Percentiles rank a stretch among this genome's conserved stretches.
phyloP scores from a whole-genome alignment of 371 early-diverging fungal species.

The Globomyces sp. region DNA sequence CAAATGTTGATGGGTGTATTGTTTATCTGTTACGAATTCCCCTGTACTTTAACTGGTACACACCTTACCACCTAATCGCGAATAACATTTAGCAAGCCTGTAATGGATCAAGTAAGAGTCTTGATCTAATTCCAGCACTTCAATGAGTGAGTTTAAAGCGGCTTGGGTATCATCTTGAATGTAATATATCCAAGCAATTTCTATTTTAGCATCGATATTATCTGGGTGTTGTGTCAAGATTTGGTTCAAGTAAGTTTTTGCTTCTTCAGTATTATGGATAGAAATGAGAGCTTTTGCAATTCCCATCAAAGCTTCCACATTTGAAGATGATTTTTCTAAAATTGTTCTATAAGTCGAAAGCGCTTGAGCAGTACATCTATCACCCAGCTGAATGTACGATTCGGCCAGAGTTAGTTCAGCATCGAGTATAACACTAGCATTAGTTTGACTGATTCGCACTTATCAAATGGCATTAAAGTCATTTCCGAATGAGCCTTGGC shows the following conservation, averaged over 20 bases:
- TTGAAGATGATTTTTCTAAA: slow-evolving; percentile 22
- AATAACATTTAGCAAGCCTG: slow-evolving; percentile 74
- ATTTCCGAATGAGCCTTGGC: slow-evolving; percentile 17
- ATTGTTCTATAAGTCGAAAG: slow-evolving; percentile 11
- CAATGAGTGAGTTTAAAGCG: slow-evolving; percentile 55
- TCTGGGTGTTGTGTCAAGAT: slow-evolving; percentile 48
- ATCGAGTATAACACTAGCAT: background rate
- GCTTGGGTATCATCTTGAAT: slow-evolving; percentile 49
- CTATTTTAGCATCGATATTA: slow-evolving; percentile 47
- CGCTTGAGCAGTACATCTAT: background rate
- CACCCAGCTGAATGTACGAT: background rate
- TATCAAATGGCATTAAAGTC: background rate
- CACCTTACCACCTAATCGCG: slow-evolving; percentile 69
- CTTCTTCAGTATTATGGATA: slow-evolving; percentile 24
- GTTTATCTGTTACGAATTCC: slow-evolving; percentile 50
- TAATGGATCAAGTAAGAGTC: slow-evolving; percentile 57
- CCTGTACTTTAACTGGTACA: slow-evolving; percentile 20
- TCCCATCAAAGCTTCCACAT: slow-evolving; percentile 57
- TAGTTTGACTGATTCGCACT: background rate
- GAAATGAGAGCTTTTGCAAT: slow-evolving; percentile 48
- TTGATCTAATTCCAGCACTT: slow-evolving; percentile 48
- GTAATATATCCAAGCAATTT: slow-evolving; percentile 59
- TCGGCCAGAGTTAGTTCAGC: background rate
- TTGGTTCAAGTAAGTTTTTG: slow-evolving; percentile 44
- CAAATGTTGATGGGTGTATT: slow-evolving; percentile 64